Percentiles rank a stretch among this genome's conserved stretches.
Conservation (phyloP, 345 rosid genomes). For the Salix viminalis region DNA sequence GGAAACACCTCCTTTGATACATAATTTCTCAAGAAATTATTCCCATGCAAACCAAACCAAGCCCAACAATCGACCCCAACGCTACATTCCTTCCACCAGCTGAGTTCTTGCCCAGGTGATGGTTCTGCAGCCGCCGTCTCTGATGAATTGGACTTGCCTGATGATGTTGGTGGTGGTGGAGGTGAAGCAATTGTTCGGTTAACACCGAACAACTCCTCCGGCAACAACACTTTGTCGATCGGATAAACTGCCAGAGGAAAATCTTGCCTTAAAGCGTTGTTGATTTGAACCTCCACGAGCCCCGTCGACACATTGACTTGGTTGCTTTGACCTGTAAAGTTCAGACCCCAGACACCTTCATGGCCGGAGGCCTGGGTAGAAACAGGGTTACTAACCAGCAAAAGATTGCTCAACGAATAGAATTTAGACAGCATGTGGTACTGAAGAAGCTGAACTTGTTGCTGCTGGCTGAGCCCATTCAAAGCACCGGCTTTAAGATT, state of each 20-base stretch:
- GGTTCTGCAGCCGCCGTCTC: slow-evolving; percentile 29
- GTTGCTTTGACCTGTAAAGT: slow-evolving; percentile 58
- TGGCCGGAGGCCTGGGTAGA: slow-evolving; percentile 55
- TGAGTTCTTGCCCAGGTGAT: slow-evolving; percentile 20
- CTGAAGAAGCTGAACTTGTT: slow-evolving; percentile 59
- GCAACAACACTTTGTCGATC: slow-evolving; percentile 73
- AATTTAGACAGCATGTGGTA: slow-evolving; percentile 58
- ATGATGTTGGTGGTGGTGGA: slow-evolving; percentile 28
- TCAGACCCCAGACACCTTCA: slow-evolving; percentile 49
- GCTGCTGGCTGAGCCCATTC: slow-evolving; percentile 36
- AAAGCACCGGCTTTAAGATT: slow-evolving; percentile 53
- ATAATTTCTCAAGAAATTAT: slow-evolving; percentile 25
- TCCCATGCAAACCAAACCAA: slow-evolving; percentile 50
- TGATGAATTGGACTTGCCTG: slow-evolving; percentile 15
- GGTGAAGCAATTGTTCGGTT: slow-evolving; percentile 33
- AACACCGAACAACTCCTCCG: slow-evolving; percentile 49
- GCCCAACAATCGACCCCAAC: slow-evolving; percentile 42
- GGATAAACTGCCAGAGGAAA: slow-evolving; percentile 72
- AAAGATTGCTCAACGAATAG: slow-evolving; percentile 48
- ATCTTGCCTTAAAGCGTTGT: slow-evolving; percentile 43
- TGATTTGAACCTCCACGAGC: slow-evolving; percentile 53
- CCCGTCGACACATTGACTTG: slow-evolving; percentile 83
- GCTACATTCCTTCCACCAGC: slow-evolving; percentile 30
- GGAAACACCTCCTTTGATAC: background rate
- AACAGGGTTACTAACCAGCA: slow-evolving; percentile 71